Conservation (phyloP, 345 rosid genomes). For the Hirschfeldia incana region DNA sequence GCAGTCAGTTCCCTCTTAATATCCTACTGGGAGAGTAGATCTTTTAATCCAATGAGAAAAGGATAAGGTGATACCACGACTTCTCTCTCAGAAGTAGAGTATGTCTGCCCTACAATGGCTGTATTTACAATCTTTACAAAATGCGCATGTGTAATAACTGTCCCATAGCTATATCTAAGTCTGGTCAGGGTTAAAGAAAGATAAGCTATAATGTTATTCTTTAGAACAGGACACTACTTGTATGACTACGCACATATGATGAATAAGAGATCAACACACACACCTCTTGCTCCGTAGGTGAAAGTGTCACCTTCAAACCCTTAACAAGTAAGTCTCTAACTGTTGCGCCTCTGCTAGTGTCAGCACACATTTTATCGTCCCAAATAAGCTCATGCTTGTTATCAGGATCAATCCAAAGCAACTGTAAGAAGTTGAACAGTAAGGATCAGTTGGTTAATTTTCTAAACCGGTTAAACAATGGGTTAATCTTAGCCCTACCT, state of each 20-base stretch:
- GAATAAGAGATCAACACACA: conserved; percentile 4
- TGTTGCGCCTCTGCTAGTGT: conserved; percentile 91
- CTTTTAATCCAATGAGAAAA: not conserved
- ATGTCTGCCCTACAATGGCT: not conserved
- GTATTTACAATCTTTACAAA: not conserved
- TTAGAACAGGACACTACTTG: not conserved
- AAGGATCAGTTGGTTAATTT: conserved; percentile 5
- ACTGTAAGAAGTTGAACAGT: conserved; percentile 49
- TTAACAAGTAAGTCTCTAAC: conserved; percentile 82
- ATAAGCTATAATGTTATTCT: conserved; percentile 6
- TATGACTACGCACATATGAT: conserved; percentile 14
- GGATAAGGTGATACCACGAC: not conserved
- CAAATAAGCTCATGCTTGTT: conserved; percentile 94
- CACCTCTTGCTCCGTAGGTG: conserved; percentile 87
- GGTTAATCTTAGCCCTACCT: conserved; percentile 49
- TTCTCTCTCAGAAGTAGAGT: not conserved
- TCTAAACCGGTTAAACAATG: conserved; percentile 1
- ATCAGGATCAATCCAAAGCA: conserved; percentile 92
- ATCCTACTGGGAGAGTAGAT: conserved; percentile 5
- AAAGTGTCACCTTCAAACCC: conserved; percentile 81
- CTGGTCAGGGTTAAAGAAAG: not conserved
- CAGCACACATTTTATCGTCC: conserved; percentile 99
- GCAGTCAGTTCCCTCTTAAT: not conserved
- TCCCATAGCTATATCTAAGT: conserved; percentile 3
- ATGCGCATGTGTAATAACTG: not conserved